Evolutionary conservation across 2,329 filamentous ascomycete genomes (phyloP).

Genomic region (Penicillium glabrum): DNA sequence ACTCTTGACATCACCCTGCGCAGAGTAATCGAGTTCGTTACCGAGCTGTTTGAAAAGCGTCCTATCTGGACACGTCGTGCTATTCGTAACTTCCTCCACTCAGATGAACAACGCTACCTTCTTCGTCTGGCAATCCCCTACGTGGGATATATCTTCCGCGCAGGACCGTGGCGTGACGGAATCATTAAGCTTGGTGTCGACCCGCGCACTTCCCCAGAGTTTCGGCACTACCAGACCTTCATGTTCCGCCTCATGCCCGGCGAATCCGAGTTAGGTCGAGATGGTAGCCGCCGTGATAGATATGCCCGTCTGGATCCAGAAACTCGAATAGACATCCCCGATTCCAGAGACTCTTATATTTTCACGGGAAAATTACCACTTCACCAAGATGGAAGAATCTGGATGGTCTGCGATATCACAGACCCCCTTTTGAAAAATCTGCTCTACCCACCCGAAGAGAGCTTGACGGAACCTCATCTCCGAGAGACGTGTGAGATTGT

Average conservation of each 20-base stretch:
- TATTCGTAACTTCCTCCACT: constrained; percentile 68
- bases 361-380: constrained; percentile 75
- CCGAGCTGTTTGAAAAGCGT: constrained; percentile 66
- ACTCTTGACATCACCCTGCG: constrained; percentile 59
- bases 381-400: constrained; percentile 80
- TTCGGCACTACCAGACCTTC: constrained; percentile 82
- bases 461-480: constrained; percentile 38
- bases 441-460: constrained; percentile 60
- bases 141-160: constrained; percentile 87
- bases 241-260: constrained; percentile 69
- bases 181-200: constrained; percentile 85
- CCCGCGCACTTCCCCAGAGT: constrained; percentile 73
- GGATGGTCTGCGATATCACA: constrained; percentile 89
- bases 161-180: constrained; percentile 87
- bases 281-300: constrained; percentile 32
- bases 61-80: constrained; percentile 86
- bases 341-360: constrained; percentile 55
- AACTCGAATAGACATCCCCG: neutral
- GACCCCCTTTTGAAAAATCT: constrained; percentile 71
- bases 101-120: constrained; percentile 51
- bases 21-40: constrained; percentile 64
- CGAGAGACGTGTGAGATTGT: constrained; percentile 58
- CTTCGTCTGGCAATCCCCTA: constrained; percentile 79
- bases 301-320: constrained; percentile 19
- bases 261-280: constrained; percentile 33